Conservation (phyloP, 345 rosid species). For the Salix caprea region DNA sequence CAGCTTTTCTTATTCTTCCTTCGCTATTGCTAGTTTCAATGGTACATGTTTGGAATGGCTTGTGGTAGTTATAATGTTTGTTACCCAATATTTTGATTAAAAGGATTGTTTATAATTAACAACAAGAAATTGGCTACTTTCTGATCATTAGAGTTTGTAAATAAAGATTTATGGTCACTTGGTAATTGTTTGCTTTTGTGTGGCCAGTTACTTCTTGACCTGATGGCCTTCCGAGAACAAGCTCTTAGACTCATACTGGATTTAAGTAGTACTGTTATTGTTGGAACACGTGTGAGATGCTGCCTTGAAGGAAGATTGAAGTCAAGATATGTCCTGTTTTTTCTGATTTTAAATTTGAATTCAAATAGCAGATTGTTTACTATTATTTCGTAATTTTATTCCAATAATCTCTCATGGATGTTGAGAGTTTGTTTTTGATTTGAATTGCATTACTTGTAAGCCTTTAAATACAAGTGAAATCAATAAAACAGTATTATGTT, state of each 20-base stretch:
- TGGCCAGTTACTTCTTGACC: constrained; percentile 86
- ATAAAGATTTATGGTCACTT: neutral
- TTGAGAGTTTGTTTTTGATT: too few species aligned
- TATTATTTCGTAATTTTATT: too few species aligned
- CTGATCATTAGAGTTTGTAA: neutral
- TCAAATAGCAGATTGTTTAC: too few species aligned
- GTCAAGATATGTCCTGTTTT: too few species aligned
- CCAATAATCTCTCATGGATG: too few species aligned
- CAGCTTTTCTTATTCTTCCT: neutral
- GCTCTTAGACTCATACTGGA: constrained; percentile 93
- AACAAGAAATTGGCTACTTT: neutral
- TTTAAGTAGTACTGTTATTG: constrained; percentile 94
- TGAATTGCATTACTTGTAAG: too few species aligned
- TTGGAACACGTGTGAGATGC: too few species aligned
- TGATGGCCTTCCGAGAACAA: constrained; percentile 97
- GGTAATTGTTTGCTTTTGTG: constrained; percentile 28
- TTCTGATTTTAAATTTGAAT: too few species aligned
- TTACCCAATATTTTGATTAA: neutral
- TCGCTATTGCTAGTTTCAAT: neutral
- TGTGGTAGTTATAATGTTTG: neutral
- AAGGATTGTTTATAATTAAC: neutral
- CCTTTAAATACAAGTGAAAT: too few species aligned
- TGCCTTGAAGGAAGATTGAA: too few species aligned
- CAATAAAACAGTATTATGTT: too few species aligned
- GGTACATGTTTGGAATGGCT: neutral